These are phyloP conservation scores for Citrullus colocynthis DNA, from an alignment of 306 rosid species.

Conservation along the genomic window DNA sequence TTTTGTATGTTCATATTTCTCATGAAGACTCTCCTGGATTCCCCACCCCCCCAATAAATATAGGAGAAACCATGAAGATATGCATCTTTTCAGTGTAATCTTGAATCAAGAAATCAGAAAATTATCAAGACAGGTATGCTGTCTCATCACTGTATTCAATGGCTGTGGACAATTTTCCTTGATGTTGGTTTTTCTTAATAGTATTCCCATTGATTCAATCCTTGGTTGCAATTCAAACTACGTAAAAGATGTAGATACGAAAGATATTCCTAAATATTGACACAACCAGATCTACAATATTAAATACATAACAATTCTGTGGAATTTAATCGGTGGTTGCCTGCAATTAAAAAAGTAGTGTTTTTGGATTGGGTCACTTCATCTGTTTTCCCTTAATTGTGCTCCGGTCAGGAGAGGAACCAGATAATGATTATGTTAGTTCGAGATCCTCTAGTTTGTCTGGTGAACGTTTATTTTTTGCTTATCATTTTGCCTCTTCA, in stretches of 20 bases:
- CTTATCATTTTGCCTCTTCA: not conserved
- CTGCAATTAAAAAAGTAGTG: not conserved
- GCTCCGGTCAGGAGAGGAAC: not conserved
- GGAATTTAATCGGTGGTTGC: not conserved
- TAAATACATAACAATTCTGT: too few species aligned
- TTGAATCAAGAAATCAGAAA: conserved; percentile 86
- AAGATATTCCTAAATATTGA: too few species aligned
- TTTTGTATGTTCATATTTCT: not conserved
- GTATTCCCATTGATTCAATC: not conserved
- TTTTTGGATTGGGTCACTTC: not conserved
- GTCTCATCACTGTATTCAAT: conserved; percentile 2
- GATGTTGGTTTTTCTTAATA: not conserved
- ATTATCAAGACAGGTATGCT: conserved; percentile 73
- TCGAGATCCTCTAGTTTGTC: not conserved
- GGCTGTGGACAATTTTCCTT: not conserved
- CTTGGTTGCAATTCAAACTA: not conserved
- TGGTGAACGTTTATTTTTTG: not conserved
- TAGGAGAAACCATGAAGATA: conserved; percentile 87
- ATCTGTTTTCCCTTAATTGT: not conserved
- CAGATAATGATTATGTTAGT: not conserved
- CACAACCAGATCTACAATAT: too few species aligned
- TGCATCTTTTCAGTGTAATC: conserved; percentile 57
- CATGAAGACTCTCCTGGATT: not conserved
- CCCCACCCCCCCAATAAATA: conserved; percentile 11
- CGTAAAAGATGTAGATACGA: too few species aligned